Evolutionary conservation across 495 filamentous ascomycete species (phyloP), one percentile per base, ranked within the genome.

Genomic region (Glonium stellatum): DNA sequence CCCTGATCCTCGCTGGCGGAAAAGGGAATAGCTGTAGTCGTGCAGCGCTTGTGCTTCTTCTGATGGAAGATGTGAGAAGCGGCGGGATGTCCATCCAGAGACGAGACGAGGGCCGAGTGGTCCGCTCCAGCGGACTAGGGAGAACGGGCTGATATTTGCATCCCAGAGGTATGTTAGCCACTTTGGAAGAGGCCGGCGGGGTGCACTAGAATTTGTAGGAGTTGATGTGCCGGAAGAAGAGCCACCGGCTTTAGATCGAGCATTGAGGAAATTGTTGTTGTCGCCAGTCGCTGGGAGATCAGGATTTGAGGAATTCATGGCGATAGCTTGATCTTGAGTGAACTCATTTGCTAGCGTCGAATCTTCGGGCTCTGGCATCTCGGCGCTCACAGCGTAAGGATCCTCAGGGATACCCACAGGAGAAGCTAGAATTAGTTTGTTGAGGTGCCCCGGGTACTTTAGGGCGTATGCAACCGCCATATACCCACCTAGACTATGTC

Each of bases 101-200:
- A 96, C 90, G 34, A 98, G 79, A 1, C 91, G 84, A 5, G 93
- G 93, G 1, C 93, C 93, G 0, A 98, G 72, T 0, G 93, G 93
- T n/a, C 93, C 93, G 10, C 89, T 75, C 80, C 92, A 87, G 55
- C 93, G 88, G 9, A 98, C 82, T 18, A 98, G 72, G 61, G 84
- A 89, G 72, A 98, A 98, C 18, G 95, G 93, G 0, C 90, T 96
- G 63, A 98, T 85, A 69, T 98, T 98, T 63, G 90, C 89, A 59
- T 98, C 93, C 93, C 93, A 98, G 36, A 98, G 80, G 71, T 89
- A 96, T 31, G 84, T 83, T 18, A 97, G 76, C 90, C 90, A 96
- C 71, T 86, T 85, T 0, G 91, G 87, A 12, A 89, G 64, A 18
- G 85, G 87, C 4, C 87, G 80, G 74, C n/a, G 83, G 75, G 53